Conservation (phyloP, 2,329 filamentous ascomycete species). For the Alternaria arborescens region DNA sequence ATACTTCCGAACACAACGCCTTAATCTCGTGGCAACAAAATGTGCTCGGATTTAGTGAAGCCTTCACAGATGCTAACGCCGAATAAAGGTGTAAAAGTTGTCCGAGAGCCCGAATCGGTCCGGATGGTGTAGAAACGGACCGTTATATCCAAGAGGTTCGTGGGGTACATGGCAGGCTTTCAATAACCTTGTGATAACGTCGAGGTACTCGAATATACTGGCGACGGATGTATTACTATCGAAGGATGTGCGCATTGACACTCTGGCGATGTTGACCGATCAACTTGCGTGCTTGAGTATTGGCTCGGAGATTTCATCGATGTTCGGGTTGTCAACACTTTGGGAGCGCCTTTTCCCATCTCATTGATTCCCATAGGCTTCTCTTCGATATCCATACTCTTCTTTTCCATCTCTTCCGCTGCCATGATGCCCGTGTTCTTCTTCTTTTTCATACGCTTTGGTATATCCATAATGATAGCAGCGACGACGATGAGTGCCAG, state of each 20-base stretch:
- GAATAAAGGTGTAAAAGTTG: background rate
- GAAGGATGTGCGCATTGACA: conserved; percentile 15
- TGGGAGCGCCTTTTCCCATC: conserved; percentile 16
- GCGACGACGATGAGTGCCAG: conserved; percentile 18
- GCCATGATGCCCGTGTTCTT: conserved; percentile 12
- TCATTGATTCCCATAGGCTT: conserved; percentile 3
- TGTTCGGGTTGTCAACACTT: conserved; percentile 11
- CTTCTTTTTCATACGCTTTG: conserved; percentile 18
- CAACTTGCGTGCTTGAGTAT: conserved; percentile 9
- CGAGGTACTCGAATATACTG: background rate
- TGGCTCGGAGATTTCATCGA: conserved; percentile 11
- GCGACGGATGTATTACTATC: conserved; percentile 7
- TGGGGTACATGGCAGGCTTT: background rate
- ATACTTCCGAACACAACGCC: background rate
- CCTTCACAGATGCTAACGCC: background rate
- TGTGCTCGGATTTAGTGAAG: background rate
- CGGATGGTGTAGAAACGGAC: background rate
- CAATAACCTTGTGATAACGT: background rate
- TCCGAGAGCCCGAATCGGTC: background rate
- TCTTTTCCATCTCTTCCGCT: conserved; percentile 17
- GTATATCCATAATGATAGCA: conserved; percentile 19
- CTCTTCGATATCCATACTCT: conserved; percentile 7
- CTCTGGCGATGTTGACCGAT: conserved; percentile 16
- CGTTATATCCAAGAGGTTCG: background rate
- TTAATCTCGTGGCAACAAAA: background rate